Evolutionary conservation across 2,329 filamentous ascomycete species (phyloP).

Genomic region (Aphanocladium album): DNA sequence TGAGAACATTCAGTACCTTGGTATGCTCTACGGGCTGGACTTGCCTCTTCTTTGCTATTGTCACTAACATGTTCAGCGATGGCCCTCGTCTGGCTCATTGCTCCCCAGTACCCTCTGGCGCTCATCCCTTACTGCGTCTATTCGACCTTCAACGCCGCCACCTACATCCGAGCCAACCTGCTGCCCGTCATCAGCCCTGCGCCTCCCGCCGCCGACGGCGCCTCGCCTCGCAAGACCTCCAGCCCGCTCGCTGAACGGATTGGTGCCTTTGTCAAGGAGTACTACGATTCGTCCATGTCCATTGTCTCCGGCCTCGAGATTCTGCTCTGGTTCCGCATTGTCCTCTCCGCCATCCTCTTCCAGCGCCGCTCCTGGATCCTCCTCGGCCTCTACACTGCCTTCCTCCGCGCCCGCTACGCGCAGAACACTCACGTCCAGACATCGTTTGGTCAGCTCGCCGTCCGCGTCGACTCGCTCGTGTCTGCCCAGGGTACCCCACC

Average conservation of each 20-base stretch:
- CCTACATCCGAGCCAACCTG: conserved; percentile 89
- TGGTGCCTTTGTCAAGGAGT: conserved; percentile 91
- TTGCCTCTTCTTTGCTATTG: too few species aligned
- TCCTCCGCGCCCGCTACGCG: conserved; percentile 82
- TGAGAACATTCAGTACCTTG: conserved; percentile 96
- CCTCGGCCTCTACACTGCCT: conserved; percentile 77
- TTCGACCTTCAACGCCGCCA: conserved; percentile 96
- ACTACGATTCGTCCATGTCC: conserved; percentile 95
- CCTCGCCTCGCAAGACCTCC: conserved; percentile 49
- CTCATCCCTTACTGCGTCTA: conserved; percentile 94
- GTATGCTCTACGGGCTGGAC: too few species aligned
- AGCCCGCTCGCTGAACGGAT: conserved; percentile 74
- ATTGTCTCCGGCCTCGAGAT: conserved; percentile 88
- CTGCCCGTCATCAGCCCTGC: conserved; percentile 79
- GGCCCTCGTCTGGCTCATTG: conserved; percentile 92
- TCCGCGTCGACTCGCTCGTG: conserved; percentile 73
- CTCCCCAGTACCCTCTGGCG: conserved; percentile 82
- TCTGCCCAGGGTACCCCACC: conserved; percentile 85
- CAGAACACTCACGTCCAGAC: conserved; percentile 93
- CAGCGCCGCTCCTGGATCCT: conserved; percentile 88
- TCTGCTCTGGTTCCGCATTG: conserved; percentile 74
- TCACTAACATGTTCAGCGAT: conserved; percentile 58
- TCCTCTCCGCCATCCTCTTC: conserved; percentile 80
- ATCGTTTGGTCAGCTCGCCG: conserved; percentile 66
- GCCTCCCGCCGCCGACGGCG: conserved; percentile 48